A percentile compares a stretch with the other conserved stretches of the same genome.
phyloP scores from a whole-genome alignment of 1,139 yeast species.

The Diutina pseudorugosa region DNA sequence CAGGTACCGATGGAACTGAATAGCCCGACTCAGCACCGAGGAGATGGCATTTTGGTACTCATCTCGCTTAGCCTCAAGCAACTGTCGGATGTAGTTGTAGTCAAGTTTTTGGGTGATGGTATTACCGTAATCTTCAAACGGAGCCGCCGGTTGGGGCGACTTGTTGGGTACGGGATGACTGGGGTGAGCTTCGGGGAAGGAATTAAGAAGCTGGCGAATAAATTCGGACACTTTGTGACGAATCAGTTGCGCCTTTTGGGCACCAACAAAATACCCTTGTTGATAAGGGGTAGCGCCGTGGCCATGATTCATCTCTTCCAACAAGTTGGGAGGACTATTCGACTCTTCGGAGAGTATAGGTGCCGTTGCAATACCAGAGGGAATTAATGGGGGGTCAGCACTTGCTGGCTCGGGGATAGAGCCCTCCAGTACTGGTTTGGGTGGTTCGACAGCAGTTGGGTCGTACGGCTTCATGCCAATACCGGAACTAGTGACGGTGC shows the following conservation, averaged over 20 bases:
- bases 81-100: background rate
- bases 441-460: background rate
- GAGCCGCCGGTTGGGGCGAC: background rate
- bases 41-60: background rate
- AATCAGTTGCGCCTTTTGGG: background rate
- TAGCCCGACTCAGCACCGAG: background rate
- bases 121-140: background rate
- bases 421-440: background rate
- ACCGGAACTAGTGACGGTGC: background rate
- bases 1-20: background rate
- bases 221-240: background rate
- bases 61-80: background rate
- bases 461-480: background rate
- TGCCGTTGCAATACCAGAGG: background rate
- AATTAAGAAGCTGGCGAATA: background rate
- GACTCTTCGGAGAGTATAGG: background rate
- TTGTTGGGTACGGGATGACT: background rate
- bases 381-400: background rate
- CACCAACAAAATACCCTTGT: background rate
- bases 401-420: background rate
- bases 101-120: background rate
- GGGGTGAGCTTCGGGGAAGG: background rate
- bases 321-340: background rate
- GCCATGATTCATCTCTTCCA: background rate
- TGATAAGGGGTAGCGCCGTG: slow-evolving; percentile 2